Evolutionary conservation across 495 filamentous ascomycete genomes (phyloP), one percentile per base, ranked within the genome.

Genomic region (Hyaloscypha bicolor): DNA sequence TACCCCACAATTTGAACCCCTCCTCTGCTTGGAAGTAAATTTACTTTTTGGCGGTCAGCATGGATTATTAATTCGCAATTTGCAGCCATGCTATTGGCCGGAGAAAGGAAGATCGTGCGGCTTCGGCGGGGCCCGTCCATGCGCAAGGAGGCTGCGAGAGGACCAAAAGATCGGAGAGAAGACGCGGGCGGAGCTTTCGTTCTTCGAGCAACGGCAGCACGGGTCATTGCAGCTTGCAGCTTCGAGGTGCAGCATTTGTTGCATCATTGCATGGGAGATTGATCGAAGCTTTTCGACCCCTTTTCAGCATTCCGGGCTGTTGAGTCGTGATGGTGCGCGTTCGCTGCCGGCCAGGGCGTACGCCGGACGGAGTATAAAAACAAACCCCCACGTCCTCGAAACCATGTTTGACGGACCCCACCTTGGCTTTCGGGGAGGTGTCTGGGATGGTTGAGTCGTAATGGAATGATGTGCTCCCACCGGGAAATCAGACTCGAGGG

Each of bases 1-100:
- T 37, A 48, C 42, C 42, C 42, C 42, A 48, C 42, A 48, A 2
- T 48, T 48, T 48, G 9, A 48, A 48, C 42, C 42, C 42, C 42
- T 48, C 42, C 11, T 1, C 16, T 48, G 42, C 11, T 11, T 48
- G 11, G 42, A 48, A 12, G 42, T 48, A 25, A 25, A 25, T 25
- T 25, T 25, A 48, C 42, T 48, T 48, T 48, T 71, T 68, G 69
- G 69, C 69, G 69, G 69, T 68, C 65, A 68, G 62, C 42, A 55
- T 65, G 59, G 33, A 52, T 32, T 53, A 39, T 57, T 51, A 33
- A 62, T 32, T 12, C 48, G 2, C 31, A 51, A 61, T 32, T 62
- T 14, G 1, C 9, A 51, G 21, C 21, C 32, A 57, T 16, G 16
- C 42, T 48, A 48, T 48, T 48, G 42, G 42, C 42, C 42, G 42